A percentile compares a stretch with the other conserved stretches of the same genome.
phyloP scores from a whole-genome alignment of 495 filamentous ascomycete species.

The Cladorrhinum samala region DNA sequence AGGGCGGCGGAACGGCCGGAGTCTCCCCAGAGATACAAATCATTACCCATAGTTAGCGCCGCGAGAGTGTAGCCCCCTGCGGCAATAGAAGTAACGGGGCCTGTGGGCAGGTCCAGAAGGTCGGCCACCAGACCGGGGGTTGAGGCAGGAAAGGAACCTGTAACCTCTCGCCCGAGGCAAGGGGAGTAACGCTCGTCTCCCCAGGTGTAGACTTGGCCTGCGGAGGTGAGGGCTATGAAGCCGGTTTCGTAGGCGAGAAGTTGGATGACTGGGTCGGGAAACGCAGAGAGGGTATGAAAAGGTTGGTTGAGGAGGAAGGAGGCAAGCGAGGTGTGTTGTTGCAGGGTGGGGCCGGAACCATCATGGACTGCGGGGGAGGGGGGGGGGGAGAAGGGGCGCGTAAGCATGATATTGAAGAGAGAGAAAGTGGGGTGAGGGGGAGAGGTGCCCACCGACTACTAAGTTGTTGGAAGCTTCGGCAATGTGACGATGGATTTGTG shows the following conservation, averaged over 20 bases:
- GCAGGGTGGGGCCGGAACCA: slow-evolving; percentile 16
- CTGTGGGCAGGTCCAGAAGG: slow-evolving; percentile 45
- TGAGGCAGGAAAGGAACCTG: not conserved
- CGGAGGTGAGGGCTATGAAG: slow-evolving; percentile 47
- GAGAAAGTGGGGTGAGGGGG: not conserved
- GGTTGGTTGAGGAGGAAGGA: slow-evolving; percentile 7
- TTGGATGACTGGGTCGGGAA: no score
- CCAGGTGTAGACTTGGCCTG: slow-evolving; percentile 53
- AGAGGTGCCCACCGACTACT: slow-evolving; percentile 12
- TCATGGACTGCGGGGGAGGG: slow-evolving; percentile 11
- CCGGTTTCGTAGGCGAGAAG: slow-evolving; percentile 45
- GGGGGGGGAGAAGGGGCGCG: not conserved
- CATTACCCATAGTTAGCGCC: slow-evolving; percentile 50
- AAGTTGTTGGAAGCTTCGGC: slow-evolving; percentile 24
- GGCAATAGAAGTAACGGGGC: slow-evolving; percentile 47
- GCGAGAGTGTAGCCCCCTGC: slow-evolving; percentile 50
- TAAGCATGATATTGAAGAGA: not conserved
- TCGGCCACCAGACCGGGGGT: slow-evolving; percentile 39
- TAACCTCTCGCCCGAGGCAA: slow-evolving; percentile 41
- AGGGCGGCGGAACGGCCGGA: slow-evolving; percentile 4
- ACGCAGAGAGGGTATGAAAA: no score
- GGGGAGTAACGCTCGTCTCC: slow-evolving; percentile 51
- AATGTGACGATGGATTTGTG: slow-evolving; percentile 6
- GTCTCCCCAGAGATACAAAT: slow-evolving; percentile 61
- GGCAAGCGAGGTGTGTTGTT: slow-evolving; percentile 21